A percentile compares a stretch with the other conserved stretches of the same genome.
Evolutionary conservation across 495 filamentous ascomycete species (phyloP).

Genomic region (Aspergillus carlsbadensis): DNA sequence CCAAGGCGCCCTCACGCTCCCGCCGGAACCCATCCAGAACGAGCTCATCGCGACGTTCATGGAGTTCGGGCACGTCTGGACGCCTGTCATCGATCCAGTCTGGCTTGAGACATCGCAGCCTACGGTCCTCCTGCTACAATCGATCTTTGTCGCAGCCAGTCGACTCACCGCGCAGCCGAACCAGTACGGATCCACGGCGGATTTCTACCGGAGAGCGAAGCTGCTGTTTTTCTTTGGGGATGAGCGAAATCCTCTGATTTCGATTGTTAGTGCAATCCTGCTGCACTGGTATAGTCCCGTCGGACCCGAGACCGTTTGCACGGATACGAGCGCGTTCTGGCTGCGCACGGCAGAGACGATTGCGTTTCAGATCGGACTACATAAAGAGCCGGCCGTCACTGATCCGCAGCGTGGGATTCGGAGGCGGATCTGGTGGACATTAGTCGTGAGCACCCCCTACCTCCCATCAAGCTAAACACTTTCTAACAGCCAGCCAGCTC

Average conservation of each 20-base stretch:
- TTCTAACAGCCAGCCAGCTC: too few relatives aligned
- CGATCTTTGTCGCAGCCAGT: neutral
- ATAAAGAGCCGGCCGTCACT: neutral
- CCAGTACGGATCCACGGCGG: neutral
- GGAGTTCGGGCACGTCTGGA: neutral
- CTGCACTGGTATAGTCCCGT: slow-evolving; percentile 6
- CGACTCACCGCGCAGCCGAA: neutral
- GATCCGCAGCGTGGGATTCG: neutral
- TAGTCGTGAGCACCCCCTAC: too few relatives aligned
- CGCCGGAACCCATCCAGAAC: neutral
- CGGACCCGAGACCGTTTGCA: neutral
- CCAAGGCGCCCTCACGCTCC: neutral
- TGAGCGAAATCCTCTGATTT: slow-evolving; percentile 4
- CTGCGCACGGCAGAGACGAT: slow-evolving; percentile 5
- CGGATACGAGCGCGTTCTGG: slow-evolving; percentile 5
- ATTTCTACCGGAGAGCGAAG: slow-evolving; percentile 6
- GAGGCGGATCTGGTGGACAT: slow-evolving; percentile 4
- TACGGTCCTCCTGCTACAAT: neutral
- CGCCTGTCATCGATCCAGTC: neutral
- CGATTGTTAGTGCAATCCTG: neutral
- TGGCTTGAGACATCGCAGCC: neutral
- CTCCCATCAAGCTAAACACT: too few relatives aligned
- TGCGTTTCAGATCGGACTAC: slow-evolving; percentile 1
- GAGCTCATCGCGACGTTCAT: slow-evolving; percentile 4
- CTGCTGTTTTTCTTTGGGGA: slow-evolving; percentile 5